phyloP scores from a whole-genome alignment of 2,329 filamentous ascomycete genomes.

The Nigrograna mackinnonii region DNA sequence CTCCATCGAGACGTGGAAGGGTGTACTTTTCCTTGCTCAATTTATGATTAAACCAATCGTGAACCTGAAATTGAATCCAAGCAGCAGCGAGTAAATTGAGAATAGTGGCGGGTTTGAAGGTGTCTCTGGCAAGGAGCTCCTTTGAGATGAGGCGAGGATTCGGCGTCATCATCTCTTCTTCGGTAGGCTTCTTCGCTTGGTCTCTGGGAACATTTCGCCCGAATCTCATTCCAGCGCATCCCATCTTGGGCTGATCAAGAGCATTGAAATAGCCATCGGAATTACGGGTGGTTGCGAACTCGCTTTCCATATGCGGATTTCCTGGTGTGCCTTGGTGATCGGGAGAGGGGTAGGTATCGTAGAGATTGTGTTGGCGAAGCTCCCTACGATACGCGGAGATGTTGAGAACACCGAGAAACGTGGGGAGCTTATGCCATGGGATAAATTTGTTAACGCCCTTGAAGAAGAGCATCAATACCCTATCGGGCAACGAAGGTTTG shows the following conservation, averaged over 20 bases:
- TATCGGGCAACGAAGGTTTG: too few species aligned
- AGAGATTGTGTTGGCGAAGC: conserved; percentile 48
- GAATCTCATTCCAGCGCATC: conserved; percentile 50
- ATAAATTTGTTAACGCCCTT: conserved; percentile 43
- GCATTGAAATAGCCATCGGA: conserved; percentile 52
- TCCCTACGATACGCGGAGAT: conserved; percentile 46
- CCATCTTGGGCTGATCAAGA: conserved; percentile 47
- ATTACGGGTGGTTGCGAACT: conserved; percentile 42
- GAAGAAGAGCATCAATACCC: conserved; percentile 35
- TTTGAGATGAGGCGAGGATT: conserved; percentile 50
- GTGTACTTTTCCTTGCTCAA: conserved; percentile 32
- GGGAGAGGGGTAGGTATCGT: conserved; percentile 47
- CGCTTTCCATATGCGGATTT: conserved; percentile 31
- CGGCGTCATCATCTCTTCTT: conserved; percentile 48
- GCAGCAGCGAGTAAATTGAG: conserved; percentile 53
- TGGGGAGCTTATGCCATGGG: conserved; percentile 50
- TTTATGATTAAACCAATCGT: conserved; percentile 28
- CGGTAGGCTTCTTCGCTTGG: conserved; percentile 40
- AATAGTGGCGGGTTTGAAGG: conserved; percentile 50
- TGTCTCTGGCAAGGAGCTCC: conserved; percentile 45
- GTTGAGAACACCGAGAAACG: conserved; percentile 46
- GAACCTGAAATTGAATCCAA: conserved; percentile 55
- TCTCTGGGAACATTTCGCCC: conserved; percentile 49
- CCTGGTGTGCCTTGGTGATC: conserved; percentile 40
- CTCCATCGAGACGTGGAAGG: conserved; percentile 38